These are phyloP conservation scores for Trichosanthes truncata DNA, from an alignment of 306 rosid species.

Conservation along the genomic window DNA sequence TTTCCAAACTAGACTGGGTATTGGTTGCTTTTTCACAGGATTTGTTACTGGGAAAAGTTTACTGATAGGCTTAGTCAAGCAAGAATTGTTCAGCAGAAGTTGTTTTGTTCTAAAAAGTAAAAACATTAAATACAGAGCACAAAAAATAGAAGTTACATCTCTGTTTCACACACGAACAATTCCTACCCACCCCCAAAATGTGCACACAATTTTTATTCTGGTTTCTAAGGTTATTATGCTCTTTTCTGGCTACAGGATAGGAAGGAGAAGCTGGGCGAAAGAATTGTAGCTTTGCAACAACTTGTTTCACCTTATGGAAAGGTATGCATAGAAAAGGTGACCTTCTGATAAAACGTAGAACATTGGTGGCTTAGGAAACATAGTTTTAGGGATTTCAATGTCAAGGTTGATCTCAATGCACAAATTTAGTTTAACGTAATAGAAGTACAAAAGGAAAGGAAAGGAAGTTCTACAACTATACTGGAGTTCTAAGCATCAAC, in stretches of 20 bases:
- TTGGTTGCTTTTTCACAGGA: no score
- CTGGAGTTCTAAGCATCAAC: neutral
- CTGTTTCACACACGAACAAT: no score
- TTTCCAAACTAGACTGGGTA: no score
- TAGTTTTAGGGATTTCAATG: neutral
- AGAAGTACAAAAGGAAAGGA: neutral
- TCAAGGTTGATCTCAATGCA: neutral
- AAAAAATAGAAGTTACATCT: no score
- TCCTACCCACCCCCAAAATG: no score
- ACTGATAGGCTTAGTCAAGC: neutral
- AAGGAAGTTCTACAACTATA: neutral
- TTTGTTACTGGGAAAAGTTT: neutral
- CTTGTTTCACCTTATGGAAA: constrained; percentile 94
- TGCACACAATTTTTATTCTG: neutral
- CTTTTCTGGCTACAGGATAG: constrained; percentile 44
- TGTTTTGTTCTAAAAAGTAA: neutral
- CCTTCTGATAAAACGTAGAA: neutral
- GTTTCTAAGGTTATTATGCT: neutral
- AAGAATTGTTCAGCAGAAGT: neutral
- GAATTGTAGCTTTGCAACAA: constrained; percentile 77
- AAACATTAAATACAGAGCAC: no score
- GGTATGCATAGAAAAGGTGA: constrained; percentile 25
- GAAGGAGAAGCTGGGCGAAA: constrained; percentile 75
- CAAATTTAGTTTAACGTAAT: neutral
- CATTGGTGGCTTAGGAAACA: neutral